Evolutionary conservation across 495 filamentous ascomycete genomes (phyloP).

Genomic region (Darksidea phi): DNA sequence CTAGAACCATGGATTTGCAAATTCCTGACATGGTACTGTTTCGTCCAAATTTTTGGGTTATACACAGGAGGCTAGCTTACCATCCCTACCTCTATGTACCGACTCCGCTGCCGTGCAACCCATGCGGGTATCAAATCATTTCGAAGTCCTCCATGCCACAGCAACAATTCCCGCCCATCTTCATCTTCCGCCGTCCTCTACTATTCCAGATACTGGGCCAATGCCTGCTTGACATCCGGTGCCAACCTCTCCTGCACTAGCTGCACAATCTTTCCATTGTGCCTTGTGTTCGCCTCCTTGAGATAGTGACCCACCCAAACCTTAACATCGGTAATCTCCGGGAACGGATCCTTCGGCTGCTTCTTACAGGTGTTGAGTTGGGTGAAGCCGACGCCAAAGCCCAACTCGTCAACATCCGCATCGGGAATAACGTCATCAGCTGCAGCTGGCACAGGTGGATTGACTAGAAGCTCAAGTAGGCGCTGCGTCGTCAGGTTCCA

Average conservation of each 20-base stretch:
- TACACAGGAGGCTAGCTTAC: too few species aligned
- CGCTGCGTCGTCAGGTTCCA: conserved; percentile 86
- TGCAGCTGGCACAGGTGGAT: conserved; percentile 66
- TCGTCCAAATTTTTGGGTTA: too few species aligned
- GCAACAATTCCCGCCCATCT: not conserved
- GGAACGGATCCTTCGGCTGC: conserved; percentile 67
- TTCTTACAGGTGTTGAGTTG: conserved; percentile 83
- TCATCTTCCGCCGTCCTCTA: not conserved
- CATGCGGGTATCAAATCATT: too few species aligned
- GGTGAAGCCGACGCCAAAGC: conserved; percentile 92
- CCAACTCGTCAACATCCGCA: conserved; percentile 87
- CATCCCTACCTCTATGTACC: too few species aligned
- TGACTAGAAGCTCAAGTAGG: conserved; percentile 81
- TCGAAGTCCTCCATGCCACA: too few species aligned
- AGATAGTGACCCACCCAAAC: conserved; percentile 74
- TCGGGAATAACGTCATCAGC: conserved; percentile 77
- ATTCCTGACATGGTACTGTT: too few species aligned
- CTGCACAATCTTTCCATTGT: conserved; percentile 54
- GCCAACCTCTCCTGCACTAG: conserved; percentile 60
- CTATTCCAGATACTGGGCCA: conserved; percentile 56
- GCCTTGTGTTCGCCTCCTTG: conserved; percentile 58
- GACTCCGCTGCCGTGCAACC: too few species aligned
- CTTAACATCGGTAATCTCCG: conserved; percentile 76
- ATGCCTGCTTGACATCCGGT: conserved; percentile 54
- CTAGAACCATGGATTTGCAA: too few species aligned